phyloP scores from a whole-genome alignment of 129 eudicot species.

The Pulicaria dysenterica region DNA sequence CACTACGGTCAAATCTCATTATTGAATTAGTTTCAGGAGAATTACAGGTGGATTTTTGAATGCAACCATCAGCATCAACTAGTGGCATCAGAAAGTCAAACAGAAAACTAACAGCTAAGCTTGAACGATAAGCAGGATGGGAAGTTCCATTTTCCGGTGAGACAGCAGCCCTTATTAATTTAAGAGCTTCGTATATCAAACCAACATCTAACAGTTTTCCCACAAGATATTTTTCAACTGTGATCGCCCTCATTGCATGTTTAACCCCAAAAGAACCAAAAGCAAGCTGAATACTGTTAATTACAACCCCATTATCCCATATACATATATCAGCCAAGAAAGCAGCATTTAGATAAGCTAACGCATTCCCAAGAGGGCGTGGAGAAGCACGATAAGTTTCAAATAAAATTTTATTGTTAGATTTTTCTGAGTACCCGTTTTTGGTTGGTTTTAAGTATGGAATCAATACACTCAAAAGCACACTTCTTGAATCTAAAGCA shows the following conservation, averaged over 20 bases:
- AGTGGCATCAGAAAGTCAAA: conserved; percentile 69
- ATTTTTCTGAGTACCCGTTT: conserved; percentile 34
- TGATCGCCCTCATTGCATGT: conserved; percentile 63
- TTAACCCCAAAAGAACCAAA: conserved; percentile 81
- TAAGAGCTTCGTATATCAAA: conserved; percentile 57
- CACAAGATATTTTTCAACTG: conserved; percentile 60
- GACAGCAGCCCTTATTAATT: conserved; percentile 43
- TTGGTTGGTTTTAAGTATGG: conserved; percentile 45
- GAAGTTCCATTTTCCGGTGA: conserved; percentile 69
- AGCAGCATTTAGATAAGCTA: conserved; percentile 86
- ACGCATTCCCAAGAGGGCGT: conserved; percentile 89
- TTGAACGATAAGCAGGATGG: conserved; percentile 60
- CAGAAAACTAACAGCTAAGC: conserved; percentile 79
- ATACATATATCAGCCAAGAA: conserved; percentile 63
- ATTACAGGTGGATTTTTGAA: conserved; percentile 5
- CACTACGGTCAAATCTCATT: conserved; percentile 21
- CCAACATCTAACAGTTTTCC: conserved; percentile 49
- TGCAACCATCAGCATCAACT: conserved; percentile 21
- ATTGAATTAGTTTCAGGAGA: conserved; percentile 18
- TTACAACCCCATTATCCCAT: conserved; percentile 34
- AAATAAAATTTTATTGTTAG: conserved; percentile 46
- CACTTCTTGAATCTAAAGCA: conserved; percentile 55
- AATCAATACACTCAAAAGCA: conserved; percentile 68
- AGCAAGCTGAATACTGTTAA: conserved; percentile 58
- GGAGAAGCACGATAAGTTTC: conserved; percentile 90